A percentile compares a stretch with the other conserved stretches of the same genome.
Conservation (phyloP, 441 rosid species). For the Theobroma grandiflorum region DNA sequence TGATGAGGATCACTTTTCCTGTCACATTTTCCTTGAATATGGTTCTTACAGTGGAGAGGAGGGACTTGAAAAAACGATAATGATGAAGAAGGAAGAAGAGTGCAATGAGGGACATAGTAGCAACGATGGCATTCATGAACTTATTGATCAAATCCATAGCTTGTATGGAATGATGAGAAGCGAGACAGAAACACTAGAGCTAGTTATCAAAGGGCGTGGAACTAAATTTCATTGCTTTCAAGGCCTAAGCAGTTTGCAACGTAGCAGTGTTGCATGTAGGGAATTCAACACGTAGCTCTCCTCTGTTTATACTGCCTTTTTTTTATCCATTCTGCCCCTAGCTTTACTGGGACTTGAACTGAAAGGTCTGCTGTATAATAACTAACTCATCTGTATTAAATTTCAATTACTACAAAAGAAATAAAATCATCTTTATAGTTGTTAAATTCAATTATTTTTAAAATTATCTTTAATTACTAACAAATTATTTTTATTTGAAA, state of each 20-base stretch:
- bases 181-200: not conserved
- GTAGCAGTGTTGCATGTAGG: conserved; percentile 34
- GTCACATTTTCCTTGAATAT: conserved; percentile 51
- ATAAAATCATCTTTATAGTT: too few species aligned
- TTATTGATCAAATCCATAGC: conserved; percentile 42
- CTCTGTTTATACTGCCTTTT: not conserved
- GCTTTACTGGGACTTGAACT: too few species aligned
- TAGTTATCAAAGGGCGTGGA: not conserved
- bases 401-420: too few species aligned
- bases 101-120: conserved; percentile 24
- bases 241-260: conserved; percentile 23
- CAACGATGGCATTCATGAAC: conserved; percentile 31
- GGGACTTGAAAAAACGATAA: conserved; percentile 37
- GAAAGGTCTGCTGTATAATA: too few species aligned
- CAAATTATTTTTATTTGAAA: too few species aligned
- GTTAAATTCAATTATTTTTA: too few species aligned
- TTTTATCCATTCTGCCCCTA: not conserved
- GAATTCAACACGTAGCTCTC: conserved; percentile 29
- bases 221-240: not conserved
- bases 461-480: too few species aligned
- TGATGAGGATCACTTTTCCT: conserved; percentile 70
- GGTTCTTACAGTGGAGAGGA: conserved; percentile 30
- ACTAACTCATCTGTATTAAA: too few species aligned
- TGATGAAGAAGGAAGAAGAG: conserved; percentile 42
- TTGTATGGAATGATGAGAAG: not conserved